Evolutionary conservation across 2,329 filamentous ascomycete species (phyloP), one percentile per base, ranked within the genome.

Genomic region (Pyricularia pennisetigena): DNA sequence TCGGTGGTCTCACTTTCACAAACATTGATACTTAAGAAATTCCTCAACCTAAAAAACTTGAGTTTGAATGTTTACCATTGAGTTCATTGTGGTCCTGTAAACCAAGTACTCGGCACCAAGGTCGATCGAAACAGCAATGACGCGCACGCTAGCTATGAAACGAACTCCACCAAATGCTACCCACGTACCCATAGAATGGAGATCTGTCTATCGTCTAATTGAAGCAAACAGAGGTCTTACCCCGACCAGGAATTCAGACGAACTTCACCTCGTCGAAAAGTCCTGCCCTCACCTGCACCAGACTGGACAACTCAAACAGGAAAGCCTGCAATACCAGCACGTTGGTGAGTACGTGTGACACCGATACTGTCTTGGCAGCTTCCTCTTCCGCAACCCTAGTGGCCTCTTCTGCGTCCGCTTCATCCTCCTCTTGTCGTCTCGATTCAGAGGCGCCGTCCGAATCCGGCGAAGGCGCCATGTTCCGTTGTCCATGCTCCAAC

Each of bases 281-380:
- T 14, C 88, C 88, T 28, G 89, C 90, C 68, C 92, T 83, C 49
- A 91, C 88, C 76, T 94, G 91, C 69, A 93, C 82, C 72, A 94
- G 78, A 29, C 90, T 90, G 1, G 90, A 88, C 68, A 94, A 77
- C 77, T 95, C 92, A 66, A 94, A 82, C 66, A 94, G 78, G 75
- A 95, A 95, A 49, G 91, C 90, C 76, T 95, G 92, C 69, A 93
- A 81, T 66, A 94, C 86, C 69, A 94, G 86, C 59, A 90, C 86
- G 75, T 94, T 95, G 6, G 91, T 94, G 70, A 95, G 80, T 12
- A 94, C 81, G 75, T 94, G 91, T 59, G 90, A 92, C 4, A 95
- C 86, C 8, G 89, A 92, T 8, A 88, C 89, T 10, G 82, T 83
- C 65, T 77, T 79, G 5, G 78, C 75, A 30, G 75, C 75, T 29